Evolutionary conservation across 176 grass and related monocot genomes (phyloP).

Genomic region (Avena sativa): DNA sequence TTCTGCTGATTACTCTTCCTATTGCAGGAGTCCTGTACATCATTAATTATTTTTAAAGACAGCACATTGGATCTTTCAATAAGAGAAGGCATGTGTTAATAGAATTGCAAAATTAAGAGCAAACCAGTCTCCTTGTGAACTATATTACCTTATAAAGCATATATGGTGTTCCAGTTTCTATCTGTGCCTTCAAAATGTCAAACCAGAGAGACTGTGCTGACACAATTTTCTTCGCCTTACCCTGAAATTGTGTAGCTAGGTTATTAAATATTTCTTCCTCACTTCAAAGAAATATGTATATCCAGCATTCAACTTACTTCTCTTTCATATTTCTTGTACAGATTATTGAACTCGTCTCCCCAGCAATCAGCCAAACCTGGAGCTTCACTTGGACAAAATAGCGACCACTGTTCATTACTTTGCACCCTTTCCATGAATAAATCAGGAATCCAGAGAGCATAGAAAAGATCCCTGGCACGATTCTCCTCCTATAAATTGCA

Average conservation of each 20-base stretch:
- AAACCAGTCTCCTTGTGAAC: neutral
- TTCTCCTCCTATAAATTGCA: slow-evolving; percentile 74
- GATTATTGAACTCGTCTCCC: slow-evolving; percentile 77
- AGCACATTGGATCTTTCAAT: neutral
- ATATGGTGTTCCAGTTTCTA: slow-evolving; percentile 86
- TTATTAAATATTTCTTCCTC: neutral
- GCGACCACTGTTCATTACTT: slow-evolving; percentile 70
- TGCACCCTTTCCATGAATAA: slow-evolving; percentile 93
- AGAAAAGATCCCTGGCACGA: slow-evolving; percentile 90
- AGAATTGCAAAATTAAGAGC: neutral
- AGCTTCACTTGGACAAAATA: slow-evolving; percentile 98
- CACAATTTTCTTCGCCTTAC: slow-evolving; percentile 76
- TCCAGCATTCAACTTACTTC: slow-evolving; percentile 52
- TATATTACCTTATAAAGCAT: slow-evolving; percentile 79
- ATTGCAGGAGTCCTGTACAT: slow-evolving; percentile 69
- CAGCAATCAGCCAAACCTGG: slow-evolving; percentile 87
- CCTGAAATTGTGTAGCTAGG: slow-evolving; percentile 42
- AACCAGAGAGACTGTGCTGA: slow-evolving; percentile 78
- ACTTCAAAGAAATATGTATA: neutral
- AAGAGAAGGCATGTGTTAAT: neutral
- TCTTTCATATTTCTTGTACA: slow-evolving; percentile 81
- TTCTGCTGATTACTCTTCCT: slow-evolving; percentile 88
- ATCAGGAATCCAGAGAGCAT: slow-evolving; percentile 92
- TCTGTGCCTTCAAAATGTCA: slow-evolving; percentile 81
- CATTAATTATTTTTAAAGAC: slow-evolving; percentile 23